A percentile compares a stretch with the other conserved stretches of the same genome.
These are phyloP conservation scores for Lachnellula suecica DNA, from an alignment of 2,329 filamentous ascomycete genomes.

Conservation along the genomic window DNA sequence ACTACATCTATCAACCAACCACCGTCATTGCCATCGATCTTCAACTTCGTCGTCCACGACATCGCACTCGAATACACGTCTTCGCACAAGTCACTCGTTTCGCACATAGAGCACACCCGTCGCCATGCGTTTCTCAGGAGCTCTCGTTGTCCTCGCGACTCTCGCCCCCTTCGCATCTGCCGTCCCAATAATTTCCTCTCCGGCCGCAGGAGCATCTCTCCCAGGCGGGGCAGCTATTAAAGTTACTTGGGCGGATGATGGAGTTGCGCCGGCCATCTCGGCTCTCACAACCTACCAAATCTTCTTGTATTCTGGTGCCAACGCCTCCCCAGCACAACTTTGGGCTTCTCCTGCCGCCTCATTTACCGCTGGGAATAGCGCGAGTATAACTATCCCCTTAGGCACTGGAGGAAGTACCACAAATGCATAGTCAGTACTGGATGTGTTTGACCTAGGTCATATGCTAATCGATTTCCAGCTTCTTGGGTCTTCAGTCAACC, in stretches of 20 bases:
- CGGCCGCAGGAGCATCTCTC: constrained; percentile 49
- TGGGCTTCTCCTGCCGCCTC: constrained; percentile 32
- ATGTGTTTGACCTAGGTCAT: not conserved
- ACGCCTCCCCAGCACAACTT: constrained; percentile 44
- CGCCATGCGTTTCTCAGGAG: constrained; percentile 23
- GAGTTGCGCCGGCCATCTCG: constrained; percentile 46
- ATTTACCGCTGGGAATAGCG: constrained; percentile 21
- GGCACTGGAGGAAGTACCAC: constrained; percentile 24
- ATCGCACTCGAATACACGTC: not conserved
- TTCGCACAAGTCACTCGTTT: constrained; percentile 22
- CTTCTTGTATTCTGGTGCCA: constrained; percentile 60
- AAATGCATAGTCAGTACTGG: constrained; percentile 34
- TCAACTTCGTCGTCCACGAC: not conserved
- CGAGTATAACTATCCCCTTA: constrained; percentile 27
- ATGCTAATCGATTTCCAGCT: constrained; percentile 40
- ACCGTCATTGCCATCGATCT: not conserved
- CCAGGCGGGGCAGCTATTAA: constrained; percentile 49
- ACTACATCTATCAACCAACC: too few species aligned
- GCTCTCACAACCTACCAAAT: constrained; percentile 55
- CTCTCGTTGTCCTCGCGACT: constrained; percentile 21
- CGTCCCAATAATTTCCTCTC: constrained; percentile 47
- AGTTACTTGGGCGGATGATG: constrained; percentile 57
- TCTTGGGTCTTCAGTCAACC: constrained; percentile 57
- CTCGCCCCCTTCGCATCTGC: constrained; percentile 24
- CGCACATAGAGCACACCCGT: not conserved